Percentiles rank a stretch among this genome's conserved stretches.
phyloP scores from a whole-genome alignment of 129 eudicot genomes.

The Cynara cardunculus region DNA sequence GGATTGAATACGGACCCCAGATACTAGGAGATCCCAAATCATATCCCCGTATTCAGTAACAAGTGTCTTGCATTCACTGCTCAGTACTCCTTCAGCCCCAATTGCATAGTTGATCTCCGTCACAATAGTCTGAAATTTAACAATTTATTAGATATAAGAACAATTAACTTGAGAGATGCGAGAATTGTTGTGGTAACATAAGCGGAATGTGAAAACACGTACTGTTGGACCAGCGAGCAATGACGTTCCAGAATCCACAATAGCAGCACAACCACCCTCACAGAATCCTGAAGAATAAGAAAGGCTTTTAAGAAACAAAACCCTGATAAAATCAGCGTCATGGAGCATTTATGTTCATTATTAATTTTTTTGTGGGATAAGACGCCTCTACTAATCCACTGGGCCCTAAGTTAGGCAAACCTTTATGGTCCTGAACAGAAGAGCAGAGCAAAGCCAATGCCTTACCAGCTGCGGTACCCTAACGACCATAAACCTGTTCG shows the following conservation, averaged over 20 bases:
- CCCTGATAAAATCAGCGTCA: not conserved
- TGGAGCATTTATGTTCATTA: not conserved
- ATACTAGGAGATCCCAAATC: slow-evolving; percentile 80
- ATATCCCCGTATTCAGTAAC: slow-evolving; percentile 72
- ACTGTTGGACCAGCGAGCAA: slow-evolving; percentile 95
- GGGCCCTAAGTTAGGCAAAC: too few relatives aligned
- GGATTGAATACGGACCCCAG: slow-evolving; percentile 58
- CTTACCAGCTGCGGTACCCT: too few relatives aligned
- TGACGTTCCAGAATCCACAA: slow-evolving; percentile 93
- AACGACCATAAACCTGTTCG: too few relatives aligned
- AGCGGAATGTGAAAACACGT: slow-evolving; percentile 21
- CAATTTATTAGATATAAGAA: not conserved
- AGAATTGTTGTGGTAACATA: not conserved
- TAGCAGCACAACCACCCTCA: slow-evolving; percentile 83
- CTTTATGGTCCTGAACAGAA: too few relatives aligned
- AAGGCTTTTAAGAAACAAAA: not conserved
- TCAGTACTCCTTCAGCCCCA: slow-evolving; percentile 81
- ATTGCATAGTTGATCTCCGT: slow-evolving; percentile 90
- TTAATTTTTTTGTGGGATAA: too few relatives aligned
- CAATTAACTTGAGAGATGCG: not conserved
- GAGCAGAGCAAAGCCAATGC: too few relatives aligned
- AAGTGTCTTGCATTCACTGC: slow-evolving; percentile 76
- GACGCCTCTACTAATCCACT: too few relatives aligned
- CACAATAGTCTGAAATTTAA: slow-evolving; percentile 56
- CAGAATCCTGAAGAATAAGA: slow-evolving; percentile 51